A percentile compares a stretch with the other conserved stretches of the same genome.
phyloP scores from a whole-genome alignment of 2,329 filamentous ascomycete species.

The Fusarium drepaniforme region DNA sequence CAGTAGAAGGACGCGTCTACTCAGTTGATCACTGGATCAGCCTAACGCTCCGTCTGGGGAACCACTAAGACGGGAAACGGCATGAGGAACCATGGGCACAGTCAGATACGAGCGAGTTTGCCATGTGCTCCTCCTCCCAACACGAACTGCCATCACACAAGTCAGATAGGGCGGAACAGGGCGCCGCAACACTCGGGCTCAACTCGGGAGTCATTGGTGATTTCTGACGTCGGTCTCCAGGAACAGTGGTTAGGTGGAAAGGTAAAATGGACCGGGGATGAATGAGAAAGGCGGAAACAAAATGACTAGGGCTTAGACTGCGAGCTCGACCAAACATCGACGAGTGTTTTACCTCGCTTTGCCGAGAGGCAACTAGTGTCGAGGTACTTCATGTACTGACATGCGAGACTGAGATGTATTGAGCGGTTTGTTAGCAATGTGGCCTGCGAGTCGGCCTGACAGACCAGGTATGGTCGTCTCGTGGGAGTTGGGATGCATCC shows the following conservation, averaged over 20 bases:
- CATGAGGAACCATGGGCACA: slow-evolving; percentile 24
- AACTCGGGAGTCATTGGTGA: slow-evolving; percentile 6
- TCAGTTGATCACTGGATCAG: slow-evolving; percentile 32
- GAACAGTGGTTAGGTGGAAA: slow-evolving; percentile 13
- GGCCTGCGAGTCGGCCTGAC: slow-evolving; percentile 27
- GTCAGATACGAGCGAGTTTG: slow-evolving; percentile 31
- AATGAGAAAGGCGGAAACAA: slow-evolving; percentile 24
- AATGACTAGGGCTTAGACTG: slow-evolving; percentile 27
- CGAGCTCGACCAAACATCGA: slow-evolving; percentile 18
- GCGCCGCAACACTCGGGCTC: slow-evolving; percentile 15
- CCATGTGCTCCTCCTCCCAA: slow-evolving; percentile 27
- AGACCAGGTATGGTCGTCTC: slow-evolving; percentile 21
- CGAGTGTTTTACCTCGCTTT: slow-evolving; percentile 13
- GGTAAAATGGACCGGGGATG: slow-evolving; percentile 13
- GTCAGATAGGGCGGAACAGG: slow-evolving; percentile 6
- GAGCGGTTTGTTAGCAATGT: slow-evolving; percentile 35
- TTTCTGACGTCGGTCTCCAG: slow-evolving; percentile 16
- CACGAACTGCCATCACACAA: slow-evolving; percentile 21
- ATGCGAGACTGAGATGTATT: slow-evolving; percentile 27
- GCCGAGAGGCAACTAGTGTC: slow-evolving; percentile 26
- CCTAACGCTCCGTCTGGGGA: slow-evolving; percentile 11
- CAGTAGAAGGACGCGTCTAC: slow-evolving; percentile 17
- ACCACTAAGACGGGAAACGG: slow-evolving; percentile 32
- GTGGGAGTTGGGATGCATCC: slow-evolving; percentile 27
- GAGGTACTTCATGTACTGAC: slow-evolving; percentile 21